These are phyloP conservation scores for Komagataella pastoris DNA, from an alignment of 805 yeast species.

Conservation along the genomic window DNA sequence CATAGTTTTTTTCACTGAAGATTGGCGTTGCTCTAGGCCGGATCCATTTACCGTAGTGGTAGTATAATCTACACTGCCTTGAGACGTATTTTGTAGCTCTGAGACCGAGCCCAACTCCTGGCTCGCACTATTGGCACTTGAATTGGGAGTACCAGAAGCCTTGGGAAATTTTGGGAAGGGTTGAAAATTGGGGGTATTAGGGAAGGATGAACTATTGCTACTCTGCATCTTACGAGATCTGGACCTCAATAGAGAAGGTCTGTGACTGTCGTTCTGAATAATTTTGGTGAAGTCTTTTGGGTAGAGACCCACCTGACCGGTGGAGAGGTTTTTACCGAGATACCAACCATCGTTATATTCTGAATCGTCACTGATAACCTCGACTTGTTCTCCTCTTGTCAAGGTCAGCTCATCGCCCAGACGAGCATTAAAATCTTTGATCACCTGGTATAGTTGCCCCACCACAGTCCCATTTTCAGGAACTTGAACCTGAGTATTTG, in stretches of 20 bases:
- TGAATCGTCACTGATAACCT: slow-evolving; percentile 83
- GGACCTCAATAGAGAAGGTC: slow-evolving; percentile 36
- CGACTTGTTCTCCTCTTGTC: slow-evolving; percentile 72
- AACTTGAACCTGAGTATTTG: background rate
- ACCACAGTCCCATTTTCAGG: background rate
- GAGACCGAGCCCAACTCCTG: slow-evolving; percentile 2
- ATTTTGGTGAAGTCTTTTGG: slow-evolving; percentile 80
- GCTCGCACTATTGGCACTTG: slow-evolving; percentile 2
- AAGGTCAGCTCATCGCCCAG: slow-evolving; percentile 82
- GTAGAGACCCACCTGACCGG: slow-evolving; percentile 73
- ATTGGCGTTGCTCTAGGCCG: slow-evolving; percentile 10
- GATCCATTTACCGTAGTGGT: background rate
- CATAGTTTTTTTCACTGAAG: slow-evolving; percentile 40
- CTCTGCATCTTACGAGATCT: slow-evolving; percentile 39
- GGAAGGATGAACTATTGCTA: slow-evolving; percentile 12
- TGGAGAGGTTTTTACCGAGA: slow-evolving; percentile 66
- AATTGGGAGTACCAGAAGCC: slow-evolving; percentile 3
- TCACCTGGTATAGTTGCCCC: slow-evolving; percentile 33
- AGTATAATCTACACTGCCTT: background rate
- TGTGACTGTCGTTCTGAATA: background rate
- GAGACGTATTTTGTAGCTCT: background rate
- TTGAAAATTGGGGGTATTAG: background rate
- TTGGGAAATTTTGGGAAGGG: slow-evolving; percentile 5
- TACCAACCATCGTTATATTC: slow-evolving; percentile 98
- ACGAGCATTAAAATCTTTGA: slow-evolving; percentile 79